Conservation (phyloP, 495 filamentous ascomycete species). For the Neurospora sp. region DNA sequence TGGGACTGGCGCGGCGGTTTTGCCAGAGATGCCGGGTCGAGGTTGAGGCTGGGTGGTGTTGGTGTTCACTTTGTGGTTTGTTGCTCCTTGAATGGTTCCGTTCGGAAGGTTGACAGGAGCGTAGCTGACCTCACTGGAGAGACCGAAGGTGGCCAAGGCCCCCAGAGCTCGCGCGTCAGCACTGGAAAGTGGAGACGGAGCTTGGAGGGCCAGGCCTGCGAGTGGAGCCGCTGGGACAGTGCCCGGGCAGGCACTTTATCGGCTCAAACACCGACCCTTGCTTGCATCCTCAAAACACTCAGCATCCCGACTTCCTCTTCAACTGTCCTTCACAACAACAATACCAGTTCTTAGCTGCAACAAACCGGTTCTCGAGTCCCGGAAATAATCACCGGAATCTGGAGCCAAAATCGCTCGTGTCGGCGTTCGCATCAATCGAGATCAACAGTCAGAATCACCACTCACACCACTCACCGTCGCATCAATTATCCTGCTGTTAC, state of each 20-base stretch:
- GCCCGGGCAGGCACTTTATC: not conserved
- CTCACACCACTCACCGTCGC: not conserved
- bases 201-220: not conserved
- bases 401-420: not conserved
- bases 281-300: not conserved
- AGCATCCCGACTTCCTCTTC: not conserved
- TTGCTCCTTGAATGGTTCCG: not conserved
- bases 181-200: not conserved
- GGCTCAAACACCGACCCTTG: not conserved
- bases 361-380: not conserved
- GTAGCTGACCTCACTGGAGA: not conserved
- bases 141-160: not conserved
- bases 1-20: not conserved
- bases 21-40: not conserved
- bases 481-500: not conserved
- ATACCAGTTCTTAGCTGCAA: not conserved
- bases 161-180: not conserved
- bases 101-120: not conserved
- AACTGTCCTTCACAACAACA: not conserved
- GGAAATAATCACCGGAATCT: not conserved
- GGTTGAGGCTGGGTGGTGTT: not conserved
- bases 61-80: not conserved
- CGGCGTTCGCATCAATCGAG: not conserved
- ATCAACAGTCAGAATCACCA: not conserved
- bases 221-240: not conserved